These are phyloP conservation scores for Daldinia vernicosa DNA, from an alignment of 495 filamentous ascomycete species.

Conservation along the genomic window DNA sequence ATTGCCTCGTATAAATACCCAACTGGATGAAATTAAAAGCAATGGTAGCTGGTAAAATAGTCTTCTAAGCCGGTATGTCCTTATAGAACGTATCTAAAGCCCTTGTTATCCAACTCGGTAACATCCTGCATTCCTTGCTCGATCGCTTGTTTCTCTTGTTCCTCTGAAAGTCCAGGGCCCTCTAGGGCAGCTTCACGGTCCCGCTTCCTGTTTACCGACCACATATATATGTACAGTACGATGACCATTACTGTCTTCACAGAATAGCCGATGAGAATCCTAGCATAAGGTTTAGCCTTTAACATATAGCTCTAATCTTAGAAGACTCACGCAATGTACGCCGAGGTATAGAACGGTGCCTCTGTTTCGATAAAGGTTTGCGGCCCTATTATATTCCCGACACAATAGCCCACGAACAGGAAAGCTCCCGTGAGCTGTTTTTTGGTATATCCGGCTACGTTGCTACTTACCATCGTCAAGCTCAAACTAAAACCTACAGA, in stretches of 20 bases:
- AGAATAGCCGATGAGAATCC: slow-evolving; percentile 62
- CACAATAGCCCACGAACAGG: slow-evolving; percentile 63
- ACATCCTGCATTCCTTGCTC: slow-evolving; percentile 65
- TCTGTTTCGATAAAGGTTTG: slow-evolving; percentile 64
- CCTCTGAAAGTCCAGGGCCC: slow-evolving; percentile 37
- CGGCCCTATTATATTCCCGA: slow-evolving; percentile 66
- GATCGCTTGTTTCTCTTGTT: slow-evolving; percentile 58
- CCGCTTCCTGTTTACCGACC: slow-evolving; percentile 60
- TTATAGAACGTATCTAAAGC: slow-evolving; percentile 62
- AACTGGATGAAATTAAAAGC: neutral
- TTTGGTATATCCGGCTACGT: slow-evolving; percentile 66
- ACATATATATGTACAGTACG: slow-evolving; percentile 63
- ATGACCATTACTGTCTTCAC: slow-evolving; percentile 60
- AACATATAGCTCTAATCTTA: neutral
- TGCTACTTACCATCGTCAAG: slow-evolving; percentile 54
- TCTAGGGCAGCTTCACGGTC: slow-evolving; percentile 55
- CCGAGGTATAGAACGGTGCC: slow-evolving; percentile 61
- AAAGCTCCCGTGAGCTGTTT: slow-evolving; percentile 63
- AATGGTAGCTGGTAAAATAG: neutral
- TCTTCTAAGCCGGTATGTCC: neutral
- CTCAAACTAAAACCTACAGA: slow-evolving; percentile 55
- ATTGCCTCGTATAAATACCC: neutral
- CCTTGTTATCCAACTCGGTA: slow-evolving; percentile 66
- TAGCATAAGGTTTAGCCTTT: slow-evolving; percentile 12
- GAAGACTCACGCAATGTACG: slow-evolving; percentile 60